Percentiles rank a stretch among this genome's conserved stretches.
Conservation (phyloP, 345 rosid species). For the Trapa bicornis region DNA sequence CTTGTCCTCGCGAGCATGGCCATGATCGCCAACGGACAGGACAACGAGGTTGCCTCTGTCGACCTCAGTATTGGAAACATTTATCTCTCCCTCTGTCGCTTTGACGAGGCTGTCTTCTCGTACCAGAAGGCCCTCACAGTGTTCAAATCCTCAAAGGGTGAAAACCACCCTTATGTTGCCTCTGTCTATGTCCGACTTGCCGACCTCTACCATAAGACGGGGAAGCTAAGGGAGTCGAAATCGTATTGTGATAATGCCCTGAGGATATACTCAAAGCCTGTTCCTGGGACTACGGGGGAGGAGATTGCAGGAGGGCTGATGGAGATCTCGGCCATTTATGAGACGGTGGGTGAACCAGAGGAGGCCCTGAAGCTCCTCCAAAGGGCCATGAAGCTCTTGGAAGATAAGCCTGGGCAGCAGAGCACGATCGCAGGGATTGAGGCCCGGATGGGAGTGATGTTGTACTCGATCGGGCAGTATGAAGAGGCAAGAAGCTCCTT, state of each 20-base stretch:
- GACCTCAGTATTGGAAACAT: constrained; percentile 93
- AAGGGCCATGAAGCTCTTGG: constrained; percentile 85
- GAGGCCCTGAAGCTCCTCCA: constrained; percentile 92
- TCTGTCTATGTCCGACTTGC: constrained; percentile 89
- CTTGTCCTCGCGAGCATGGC: constrained; percentile 99
- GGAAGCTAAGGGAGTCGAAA: constrained; percentile 87
- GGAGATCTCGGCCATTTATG: constrained; percentile 85
- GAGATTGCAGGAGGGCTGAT: constrained; percentile 87
- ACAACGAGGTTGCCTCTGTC: constrained; percentile 81
- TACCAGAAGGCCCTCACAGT: constrained; percentile 98
- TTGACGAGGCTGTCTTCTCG: constrained; percentile 91
- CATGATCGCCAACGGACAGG: constrained; percentile 91
- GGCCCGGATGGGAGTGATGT: constrained; percentile 98
- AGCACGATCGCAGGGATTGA: constrained; percentile 92
- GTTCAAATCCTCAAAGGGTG: constrained; percentile 89
- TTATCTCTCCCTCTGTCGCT: constrained; percentile 79
- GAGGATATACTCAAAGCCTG: constrained; percentile 86
- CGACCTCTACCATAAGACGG: constrained; percentile 88
- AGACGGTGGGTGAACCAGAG: constrained; percentile 95
- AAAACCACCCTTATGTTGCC: constrained; percentile 86
- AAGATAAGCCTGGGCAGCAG: constrained; percentile 97
- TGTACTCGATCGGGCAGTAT: constrained; percentile 72
- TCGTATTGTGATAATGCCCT: constrained; percentile 87
- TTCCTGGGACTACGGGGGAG: constrained; percentile 88
- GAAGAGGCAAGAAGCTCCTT: constrained; percentile 84